These are phyloP conservation scores for Scutellaria galericulata DNA, from an alignment of 257 asterid genomes.

Conservation along the genomic window DNA sequence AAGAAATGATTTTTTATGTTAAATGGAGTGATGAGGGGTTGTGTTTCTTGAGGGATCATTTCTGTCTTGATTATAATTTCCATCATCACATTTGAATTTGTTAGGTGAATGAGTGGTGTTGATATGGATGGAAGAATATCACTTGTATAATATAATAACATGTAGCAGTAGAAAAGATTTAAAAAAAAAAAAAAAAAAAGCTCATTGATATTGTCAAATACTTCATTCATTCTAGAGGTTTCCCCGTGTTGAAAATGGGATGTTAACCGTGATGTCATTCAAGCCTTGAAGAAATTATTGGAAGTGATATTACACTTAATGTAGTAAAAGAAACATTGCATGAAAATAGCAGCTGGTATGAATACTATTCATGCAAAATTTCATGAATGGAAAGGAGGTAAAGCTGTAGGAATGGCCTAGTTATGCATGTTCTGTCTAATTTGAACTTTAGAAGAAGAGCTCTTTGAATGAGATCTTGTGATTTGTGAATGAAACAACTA, in stretches of 20 bases:
- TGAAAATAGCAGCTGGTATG: neutral
- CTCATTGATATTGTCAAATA: neutral
- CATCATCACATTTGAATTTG: neutral
- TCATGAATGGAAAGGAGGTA: neutral
- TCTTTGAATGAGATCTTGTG: too few species aligned
- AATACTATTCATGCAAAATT: neutral
- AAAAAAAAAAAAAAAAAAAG: too few species aligned
- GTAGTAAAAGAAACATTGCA: constrained; percentile 1
- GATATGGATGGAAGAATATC: neutral
- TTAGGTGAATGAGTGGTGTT: constrained; percentile 1
- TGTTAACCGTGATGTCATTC: neutral
- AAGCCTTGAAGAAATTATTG: neutral
- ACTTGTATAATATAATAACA: neutral
- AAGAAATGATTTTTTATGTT: constrained; percentile 24
- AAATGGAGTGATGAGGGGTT: neutral
- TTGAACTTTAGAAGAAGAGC: too few species aligned
- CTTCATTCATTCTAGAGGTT: constrained; percentile 3
- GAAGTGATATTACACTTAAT: neutral
- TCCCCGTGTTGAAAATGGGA: neutral
- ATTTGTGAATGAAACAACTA: too few species aligned
- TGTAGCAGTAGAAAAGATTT: neutral
- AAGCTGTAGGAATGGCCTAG: neutral
- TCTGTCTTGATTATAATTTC: neutral
- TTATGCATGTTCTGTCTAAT: too few species aligned
- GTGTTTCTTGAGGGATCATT: neutral